These are phyloP conservation scores for Kodamaea anthophila DNA, from an alignment of 1,139 yeast genomes.

Conservation along the genomic window DNA sequence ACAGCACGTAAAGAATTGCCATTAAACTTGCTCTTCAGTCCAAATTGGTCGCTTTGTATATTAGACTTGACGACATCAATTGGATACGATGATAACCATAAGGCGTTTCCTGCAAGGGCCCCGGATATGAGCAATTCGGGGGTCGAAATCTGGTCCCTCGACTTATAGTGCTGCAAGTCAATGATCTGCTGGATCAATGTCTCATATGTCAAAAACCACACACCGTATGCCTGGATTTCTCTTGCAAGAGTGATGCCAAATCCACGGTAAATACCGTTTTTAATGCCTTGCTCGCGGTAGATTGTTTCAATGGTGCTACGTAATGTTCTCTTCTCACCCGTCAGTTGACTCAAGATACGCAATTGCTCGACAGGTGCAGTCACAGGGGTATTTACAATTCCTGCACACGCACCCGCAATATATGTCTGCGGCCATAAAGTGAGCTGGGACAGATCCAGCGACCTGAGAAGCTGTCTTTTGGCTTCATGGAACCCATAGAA, in stretches of 20 bases:
- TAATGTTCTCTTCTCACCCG: constrained; percentile 40
- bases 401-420: constrained; percentile 70
- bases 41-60: constrained; percentile 63
- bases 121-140: constrained; percentile 58
- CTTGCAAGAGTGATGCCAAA: constrained; percentile 52
- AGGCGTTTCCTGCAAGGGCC: constrained; percentile 65
- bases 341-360: constrained; percentile 65
- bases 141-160: constrained; percentile 52
- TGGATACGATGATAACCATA: constrained; percentile 70
- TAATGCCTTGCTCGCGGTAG: constrained; percentile 39
- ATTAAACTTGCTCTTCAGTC: constrained; percentile 34
- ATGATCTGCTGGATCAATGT: constrained; percentile 44
- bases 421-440: constrained; percentile 59
- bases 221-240: constrained; percentile 77
- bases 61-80: constrained; percentile 65
- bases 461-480: constrained; percentile 48
- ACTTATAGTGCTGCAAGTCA: constrained; percentile 24
- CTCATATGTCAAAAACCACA: constrained; percentile 76
- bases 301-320: constrained; percentile 36
- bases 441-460: constrained; percentile 26
- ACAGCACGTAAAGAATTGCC: constrained; percentile 45
- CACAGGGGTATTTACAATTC: constrained; percentile 67
- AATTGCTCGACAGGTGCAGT: constrained; percentile 74
- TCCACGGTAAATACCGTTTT: constrained; percentile 55
- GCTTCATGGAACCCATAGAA: constrained; percentile 77